Conservation (phyloP, 768 basidiomycete genomes). For the Vishniacozyma victoriae region DNA sequence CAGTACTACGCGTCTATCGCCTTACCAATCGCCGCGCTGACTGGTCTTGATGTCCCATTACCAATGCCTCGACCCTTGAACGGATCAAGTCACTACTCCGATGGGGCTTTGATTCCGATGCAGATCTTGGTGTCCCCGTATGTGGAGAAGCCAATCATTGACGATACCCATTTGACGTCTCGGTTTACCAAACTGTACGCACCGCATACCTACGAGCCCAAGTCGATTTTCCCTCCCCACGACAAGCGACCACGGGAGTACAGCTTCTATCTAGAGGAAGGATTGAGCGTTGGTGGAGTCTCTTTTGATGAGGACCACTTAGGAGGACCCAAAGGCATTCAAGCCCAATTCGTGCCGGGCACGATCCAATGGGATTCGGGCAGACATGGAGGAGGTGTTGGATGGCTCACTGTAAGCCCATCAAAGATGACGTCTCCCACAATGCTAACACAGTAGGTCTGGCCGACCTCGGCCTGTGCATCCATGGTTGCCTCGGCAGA, state of each 20-base stretch:
- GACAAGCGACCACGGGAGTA: conserved; percentile 13
- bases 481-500: conserved; percentile 2
- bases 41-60: too few species aligned
- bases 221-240: conserved; percentile 5
- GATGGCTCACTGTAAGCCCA: conserved; percentile 17
- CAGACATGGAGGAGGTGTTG: conserved; percentile 11
- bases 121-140: conserved; percentile 16
- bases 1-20: conserved; percentile 16
- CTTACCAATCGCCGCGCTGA: too few species aligned
- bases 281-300: conserved; percentile 14
- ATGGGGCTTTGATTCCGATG: conserved; percentile 14
- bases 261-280: conserved; percentile 12
- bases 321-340: conserved; percentile 10
- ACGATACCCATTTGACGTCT: not conserved
- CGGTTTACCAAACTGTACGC: conserved; percentile 6
- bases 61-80: conserved; percentile 15
- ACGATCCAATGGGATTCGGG: conserved; percentile 21
- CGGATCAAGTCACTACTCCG: conserved; percentile 15
- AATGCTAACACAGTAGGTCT: conserved; percentile 2
- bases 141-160: conserved; percentile 4
- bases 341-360: conserved; percentile 9
- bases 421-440: not conserved
- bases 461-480: conserved; percentile 4
- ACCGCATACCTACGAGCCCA: conserved; percentile 6
- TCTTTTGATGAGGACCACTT: conserved; percentile 12